Percentiles rank a stretch among this genome's conserved stretches.
Conservation (phyloP, 2,329 filamentous ascomycete genomes). For the Fusarium begoniae region DNA sequence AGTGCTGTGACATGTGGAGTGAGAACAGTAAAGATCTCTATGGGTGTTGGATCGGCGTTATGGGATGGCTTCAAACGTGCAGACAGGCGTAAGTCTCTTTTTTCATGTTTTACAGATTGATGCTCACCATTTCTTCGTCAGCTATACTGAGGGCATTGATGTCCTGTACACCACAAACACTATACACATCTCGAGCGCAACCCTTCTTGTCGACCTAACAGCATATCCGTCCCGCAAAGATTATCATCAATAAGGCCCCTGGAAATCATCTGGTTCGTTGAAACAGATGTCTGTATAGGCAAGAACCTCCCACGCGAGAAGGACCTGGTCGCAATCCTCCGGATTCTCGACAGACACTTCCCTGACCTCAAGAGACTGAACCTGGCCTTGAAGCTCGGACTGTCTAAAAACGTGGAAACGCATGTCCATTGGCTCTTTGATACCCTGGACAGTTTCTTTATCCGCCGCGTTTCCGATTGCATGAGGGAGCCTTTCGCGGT, state of each 20-base stretch:
- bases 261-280: neutral
- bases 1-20: neutral
- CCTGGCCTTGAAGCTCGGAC: neutral
- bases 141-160: neutral
- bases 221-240: neutral
- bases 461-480: neutral
- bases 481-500: neutral
- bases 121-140: neutral
- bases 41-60: neutral
- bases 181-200: neutral
- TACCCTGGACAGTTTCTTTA: neutral
- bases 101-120: fast-evolving
- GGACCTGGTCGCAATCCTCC: neutral
- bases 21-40: neutral
- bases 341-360: neutral
- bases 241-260: neutral
- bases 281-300: neutral
- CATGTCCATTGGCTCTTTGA: neutral
- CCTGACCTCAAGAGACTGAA: neutral
- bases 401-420: neutral
- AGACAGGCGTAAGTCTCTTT: neutral
- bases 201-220: neutral
- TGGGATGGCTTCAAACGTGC: neutral
- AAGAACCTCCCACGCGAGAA: neutral
- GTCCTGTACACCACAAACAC: neutral